Evolutionary conservation across 2,329 filamentous ascomycete genomes (phyloP).

Genomic region (Hymenoscyphus fructigenus): DNA sequence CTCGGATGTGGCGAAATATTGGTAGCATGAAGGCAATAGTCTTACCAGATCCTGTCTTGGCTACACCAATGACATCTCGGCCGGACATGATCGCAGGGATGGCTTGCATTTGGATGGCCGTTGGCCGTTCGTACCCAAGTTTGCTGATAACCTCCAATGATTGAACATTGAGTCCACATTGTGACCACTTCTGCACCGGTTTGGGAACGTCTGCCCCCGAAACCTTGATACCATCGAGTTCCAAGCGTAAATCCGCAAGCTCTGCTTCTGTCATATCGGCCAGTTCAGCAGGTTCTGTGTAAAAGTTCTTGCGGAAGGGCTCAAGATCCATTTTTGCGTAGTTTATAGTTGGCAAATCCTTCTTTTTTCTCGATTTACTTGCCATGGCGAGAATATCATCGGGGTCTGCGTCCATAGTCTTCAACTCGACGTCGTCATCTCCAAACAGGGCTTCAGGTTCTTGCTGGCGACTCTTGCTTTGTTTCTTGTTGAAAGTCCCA

Average conservation of each 20-base stretch:
- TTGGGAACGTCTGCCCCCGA: slow-evolving; percentile 85
- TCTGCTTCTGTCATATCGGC: slow-evolving; percentile 82
- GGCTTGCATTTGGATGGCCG: slow-evolving; percentile 92
- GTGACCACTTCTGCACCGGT: slow-evolving; percentile 94
- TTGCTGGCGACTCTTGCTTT: slow-evolving; percentile 51
- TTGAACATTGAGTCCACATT: slow-evolving; percentile 85
- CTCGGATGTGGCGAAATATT: slow-evolving; percentile 97
- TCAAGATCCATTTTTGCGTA: slow-evolving; percentile 85
- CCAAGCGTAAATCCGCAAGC: slow-evolving; percentile 74
- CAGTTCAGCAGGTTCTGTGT: slow-evolving; percentile 84
- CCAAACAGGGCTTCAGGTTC: slow-evolving; percentile 85
- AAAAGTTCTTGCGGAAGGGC: slow-evolving; percentile 90
- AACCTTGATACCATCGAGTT: slow-evolving; percentile 95
- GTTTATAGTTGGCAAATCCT: slow-evolving; percentile 86
- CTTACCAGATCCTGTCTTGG: slow-evolving; percentile 97
- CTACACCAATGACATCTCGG: slow-evolving; percentile 91
- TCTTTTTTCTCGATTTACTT: slow-evolving; percentile 73
- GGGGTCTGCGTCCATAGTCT: slow-evolving; percentile 61
- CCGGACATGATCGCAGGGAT: slow-evolving; percentile 95
- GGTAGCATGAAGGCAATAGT: slow-evolving; percentile 93
- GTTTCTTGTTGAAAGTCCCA: slow-evolving; percentile 31
- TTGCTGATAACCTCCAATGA: slow-evolving; percentile 81
- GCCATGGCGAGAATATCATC: slow-evolving; percentile 64
- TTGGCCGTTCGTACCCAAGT: slow-evolving; percentile 83
- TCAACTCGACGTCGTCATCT: slow-evolving; percentile 72